phyloP scores from a whole-genome alignment of 2,329 filamentous ascomycete species.

The Phialophora tarda region DNA sequence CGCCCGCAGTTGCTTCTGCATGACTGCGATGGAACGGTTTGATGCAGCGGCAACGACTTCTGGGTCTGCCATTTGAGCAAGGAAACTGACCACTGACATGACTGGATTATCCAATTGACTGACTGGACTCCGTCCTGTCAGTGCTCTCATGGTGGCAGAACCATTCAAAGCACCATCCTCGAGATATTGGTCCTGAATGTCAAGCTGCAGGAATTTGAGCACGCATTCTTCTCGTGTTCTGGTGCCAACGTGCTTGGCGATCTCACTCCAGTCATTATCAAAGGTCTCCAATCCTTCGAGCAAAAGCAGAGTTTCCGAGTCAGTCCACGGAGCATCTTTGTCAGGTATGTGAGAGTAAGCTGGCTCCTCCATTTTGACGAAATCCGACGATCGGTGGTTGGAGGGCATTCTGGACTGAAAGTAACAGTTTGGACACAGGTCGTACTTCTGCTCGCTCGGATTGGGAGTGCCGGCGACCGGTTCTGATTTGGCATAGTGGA shows the following conservation, averaged over 20 bases:
- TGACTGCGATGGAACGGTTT: constrained; percentile 82
- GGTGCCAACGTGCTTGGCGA: constrained; percentile 89
- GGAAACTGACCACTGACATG: constrained; percentile 92
- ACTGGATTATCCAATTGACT: constrained; percentile 94
- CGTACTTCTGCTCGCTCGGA: constrained; percentile 70
- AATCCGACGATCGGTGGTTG: constrained; percentile 79
- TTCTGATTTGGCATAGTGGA: constrained; percentile 70
- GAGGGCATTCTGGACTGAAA: constrained; percentile 81
- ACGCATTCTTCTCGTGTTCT: constrained; percentile 95
- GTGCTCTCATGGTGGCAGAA: constrained; percentile 69
- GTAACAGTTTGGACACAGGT: constrained; percentile 90
- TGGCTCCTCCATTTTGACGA: constrained; percentile 88
- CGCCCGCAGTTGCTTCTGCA: constrained; percentile 78
- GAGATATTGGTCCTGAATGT: constrained; percentile 96
- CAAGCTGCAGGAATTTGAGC: constrained; percentile 91
- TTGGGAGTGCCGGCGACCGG: constrained; percentile 63
- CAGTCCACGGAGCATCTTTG: constrained; percentile 86
- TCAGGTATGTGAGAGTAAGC: constrained; percentile 78
- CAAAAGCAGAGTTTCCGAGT: constrained; percentile 84
- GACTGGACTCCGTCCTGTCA: constrained; percentile 83
- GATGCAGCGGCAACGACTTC: constrained; percentile 88
- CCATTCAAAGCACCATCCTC: constrained; percentile 71
- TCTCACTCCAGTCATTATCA: constrained; percentile 93
- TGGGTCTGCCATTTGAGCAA: constrained; percentile 89
- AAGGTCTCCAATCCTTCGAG: constrained; percentile 91